Evolutionary conservation across 345 rosid genomes (phyloP).

Genomic region (Salix brachista): DNA sequence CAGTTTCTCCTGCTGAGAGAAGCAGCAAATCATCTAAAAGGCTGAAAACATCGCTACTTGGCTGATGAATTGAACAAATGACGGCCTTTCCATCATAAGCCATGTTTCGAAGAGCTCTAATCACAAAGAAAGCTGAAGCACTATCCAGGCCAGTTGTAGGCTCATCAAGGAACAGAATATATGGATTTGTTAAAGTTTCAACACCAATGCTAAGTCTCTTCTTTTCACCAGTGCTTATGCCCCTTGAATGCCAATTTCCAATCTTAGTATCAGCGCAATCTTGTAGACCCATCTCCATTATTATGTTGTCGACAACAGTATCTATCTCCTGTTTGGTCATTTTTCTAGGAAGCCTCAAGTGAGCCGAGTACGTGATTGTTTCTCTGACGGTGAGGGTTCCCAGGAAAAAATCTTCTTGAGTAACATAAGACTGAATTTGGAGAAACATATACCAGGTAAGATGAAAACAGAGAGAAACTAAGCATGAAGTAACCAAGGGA

Average conservation of each 20-base stretch:
- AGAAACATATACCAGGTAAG: slow-evolving; percentile 1
- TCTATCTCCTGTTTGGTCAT: slow-evolving; percentile 7
- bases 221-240: slow-evolving; percentile 37
- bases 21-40: slow-evolving; percentile 40
- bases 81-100: slow-evolving; percentile 32
- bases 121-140: slow-evolving; percentile 32
- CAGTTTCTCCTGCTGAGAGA: slow-evolving; percentile 38
- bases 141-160: slow-evolving; percentile 31
- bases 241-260: slow-evolving; percentile 37
- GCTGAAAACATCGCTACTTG: slow-evolving; percentile 40
- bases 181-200: slow-evolving; percentile 26
- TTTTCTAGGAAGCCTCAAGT: neutral
- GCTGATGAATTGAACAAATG: slow-evolving; percentile 47
- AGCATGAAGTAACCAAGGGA: neutral
- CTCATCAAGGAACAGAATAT: slow-evolving; percentile 35
- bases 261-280: slow-evolving; percentile 26
- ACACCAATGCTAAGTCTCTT: slow-evolving; percentile 32
- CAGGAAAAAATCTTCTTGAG: neutral
- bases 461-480: neutral
- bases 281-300: slow-evolving; percentile 33
- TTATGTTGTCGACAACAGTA: slow-evolving; percentile 16
- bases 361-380: neutral
- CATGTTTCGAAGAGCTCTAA: slow-evolving; percentile 14
- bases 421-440: neutral
- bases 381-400: neutral